A percentile compares a stretch with the other conserved stretches of the same genome.
Conservation (phyloP, 2,329 filamentous ascomycete genomes). For the Tolypocladium guangdongense region DNA sequence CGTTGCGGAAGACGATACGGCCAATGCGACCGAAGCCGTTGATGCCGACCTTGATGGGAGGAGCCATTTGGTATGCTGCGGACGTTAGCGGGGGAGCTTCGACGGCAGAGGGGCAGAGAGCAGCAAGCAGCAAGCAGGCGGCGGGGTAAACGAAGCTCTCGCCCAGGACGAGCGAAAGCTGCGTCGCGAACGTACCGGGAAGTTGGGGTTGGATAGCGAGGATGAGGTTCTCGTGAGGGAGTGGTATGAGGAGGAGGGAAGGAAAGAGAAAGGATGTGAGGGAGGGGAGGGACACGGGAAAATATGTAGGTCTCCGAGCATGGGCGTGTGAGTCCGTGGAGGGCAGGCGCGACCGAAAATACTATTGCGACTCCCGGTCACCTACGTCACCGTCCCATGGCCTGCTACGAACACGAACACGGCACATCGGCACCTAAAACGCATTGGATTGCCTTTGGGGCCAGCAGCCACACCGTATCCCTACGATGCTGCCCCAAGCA, state of each 20-base stretch:
- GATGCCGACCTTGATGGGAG: constrained; percentile 75
- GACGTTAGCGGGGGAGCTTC: neutral
- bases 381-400: too few species aligned
- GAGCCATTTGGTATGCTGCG: constrained; percentile 25
- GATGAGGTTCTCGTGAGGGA: neutral
- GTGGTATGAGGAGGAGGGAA: neutral
- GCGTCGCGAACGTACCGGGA: neutral
- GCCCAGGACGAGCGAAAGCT: neutral
- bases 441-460: neutral
- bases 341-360: neutral
- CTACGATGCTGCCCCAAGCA: too few species aligned
- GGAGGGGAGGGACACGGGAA: constrained; percentile 1
- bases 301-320: neutral
- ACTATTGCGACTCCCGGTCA: neutral
- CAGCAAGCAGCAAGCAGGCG: neutral
- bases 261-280: neutral
- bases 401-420: neutral
- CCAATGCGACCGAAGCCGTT: constrained; percentile 99
- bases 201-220: neutral
- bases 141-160: neutral
- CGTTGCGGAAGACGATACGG: constrained; percentile 98
- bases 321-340: neutral
- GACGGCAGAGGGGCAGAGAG: neutral
- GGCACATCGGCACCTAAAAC: neutral
- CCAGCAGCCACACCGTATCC: too few species aligned